Evolutionary conservation across 495 filamentous ascomycete genomes (phyloP).

Genomic region (Aspergillus diversus): DNA sequence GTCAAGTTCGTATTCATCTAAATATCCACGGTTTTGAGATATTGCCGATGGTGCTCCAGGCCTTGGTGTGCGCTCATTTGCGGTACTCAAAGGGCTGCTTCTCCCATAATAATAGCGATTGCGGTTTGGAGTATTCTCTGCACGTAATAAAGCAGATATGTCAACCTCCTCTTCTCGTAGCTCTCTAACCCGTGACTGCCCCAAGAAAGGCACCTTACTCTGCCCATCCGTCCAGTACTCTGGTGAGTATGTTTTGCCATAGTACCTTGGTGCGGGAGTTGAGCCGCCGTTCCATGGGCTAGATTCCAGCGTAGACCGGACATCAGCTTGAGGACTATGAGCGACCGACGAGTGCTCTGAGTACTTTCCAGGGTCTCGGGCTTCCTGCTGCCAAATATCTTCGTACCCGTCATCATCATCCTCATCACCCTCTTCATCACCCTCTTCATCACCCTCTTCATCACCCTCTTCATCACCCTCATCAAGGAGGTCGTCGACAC

Average conservation of each 20-base stretch:
- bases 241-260: conserved; percentile 34
- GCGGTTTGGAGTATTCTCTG: conserved; percentile 47
- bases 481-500: background rate
- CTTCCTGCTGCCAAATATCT: conserved; percentile 53
- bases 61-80: conserved; percentile 22
- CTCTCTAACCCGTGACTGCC: conserved; percentile 40
- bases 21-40: conserved; percentile 10
- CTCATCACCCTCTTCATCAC: conserved; percentile 25
- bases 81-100: conserved; percentile 37
- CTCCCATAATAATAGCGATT: conserved; percentile 46
- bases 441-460: conserved; percentile 6
- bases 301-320: conserved; percentile 11
- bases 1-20: conserved; percentile 14
- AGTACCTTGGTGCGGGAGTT: conserved; percentile 21
- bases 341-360: conserved; percentile 28
- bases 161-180: conserved; percentile 48
- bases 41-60: conserved; percentile 20
- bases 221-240: conserved; percentile 35
- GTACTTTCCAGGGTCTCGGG: conserved; percentile 37
- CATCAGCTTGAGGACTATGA: conserved; percentile 20
- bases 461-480: conserved; percentile 12
- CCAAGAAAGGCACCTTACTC: conserved; percentile 32
- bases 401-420: conserved; percentile 39
- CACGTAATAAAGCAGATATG: conserved; percentile 36
- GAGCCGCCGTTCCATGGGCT: conserved; percentile 22